Evolutionary conservation across 2,329 filamentous ascomycete species (phyloP).

Genomic region (Alternaria incomplexa): DNA sequence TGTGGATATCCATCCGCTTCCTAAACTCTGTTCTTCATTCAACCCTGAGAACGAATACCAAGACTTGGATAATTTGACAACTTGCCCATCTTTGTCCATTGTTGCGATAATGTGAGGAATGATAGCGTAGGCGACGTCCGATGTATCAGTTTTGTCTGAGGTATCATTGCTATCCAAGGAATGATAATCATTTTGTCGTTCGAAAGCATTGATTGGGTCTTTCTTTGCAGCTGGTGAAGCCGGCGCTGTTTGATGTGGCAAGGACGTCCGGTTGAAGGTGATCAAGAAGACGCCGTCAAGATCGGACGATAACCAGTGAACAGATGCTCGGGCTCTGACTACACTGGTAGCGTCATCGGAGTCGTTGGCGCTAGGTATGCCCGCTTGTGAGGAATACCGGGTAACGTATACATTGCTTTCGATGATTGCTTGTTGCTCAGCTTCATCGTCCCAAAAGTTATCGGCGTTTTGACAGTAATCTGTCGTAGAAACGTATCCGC

Average conservation of each 20-base stretch:
- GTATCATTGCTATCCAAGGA: too few relatives aligned
- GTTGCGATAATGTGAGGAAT: slow-evolving; percentile 10
- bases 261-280: slow-evolving; percentile 4
- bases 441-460: not conserved
- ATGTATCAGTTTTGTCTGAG: too few relatives aligned
- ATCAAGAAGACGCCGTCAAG: slow-evolving; percentile 1
- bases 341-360: not conserved
- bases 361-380: not conserved
- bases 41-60: slow-evolving; percentile 13
- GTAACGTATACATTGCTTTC: not conserved
- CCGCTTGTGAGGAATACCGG: not conserved
- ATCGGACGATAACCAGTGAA: not conserved
- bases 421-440: too few relatives aligned
- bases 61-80: slow-evolving; percentile 1
- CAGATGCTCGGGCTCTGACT: slow-evolving; percentile 3
- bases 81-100: slow-evolving; percentile 6
- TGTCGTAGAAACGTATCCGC: not conserved
- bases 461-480: not conserved
- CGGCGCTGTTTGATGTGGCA: not conserved
- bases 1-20: slow-evolving; percentile 2
- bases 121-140: not conserved
- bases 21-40: slow-evolving; percentile 9
- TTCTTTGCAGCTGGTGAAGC: not conserved
- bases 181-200: too few relatives aligned
- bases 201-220: too few relatives aligned